Percentiles rank a stretch among this genome's conserved stretches.
These are phyloP conservation scores for Cylindrotheca fusiformis DNA, from an alignment of 108 stramenopile genomes.

Conservation along the genomic window DNA sequence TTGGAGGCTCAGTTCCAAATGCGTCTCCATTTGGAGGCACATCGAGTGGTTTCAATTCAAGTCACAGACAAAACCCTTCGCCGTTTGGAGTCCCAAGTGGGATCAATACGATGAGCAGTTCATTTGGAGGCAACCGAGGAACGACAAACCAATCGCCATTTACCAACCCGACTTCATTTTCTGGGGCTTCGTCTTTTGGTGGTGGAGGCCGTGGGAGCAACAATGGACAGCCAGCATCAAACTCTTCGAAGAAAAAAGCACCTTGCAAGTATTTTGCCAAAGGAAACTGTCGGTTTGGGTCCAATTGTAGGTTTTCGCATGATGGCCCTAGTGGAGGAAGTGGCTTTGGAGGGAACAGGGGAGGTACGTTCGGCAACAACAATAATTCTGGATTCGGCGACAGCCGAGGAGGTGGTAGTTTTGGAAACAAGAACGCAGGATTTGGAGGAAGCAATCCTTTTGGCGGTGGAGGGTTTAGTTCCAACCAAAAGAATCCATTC, in stretches of 20 bases:
- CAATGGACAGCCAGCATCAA: too few species aligned
- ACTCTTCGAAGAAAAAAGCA: conserved; percentile 28
- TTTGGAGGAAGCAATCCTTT: conserved; percentile 1
- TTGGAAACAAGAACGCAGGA: conserved; percentile 2
- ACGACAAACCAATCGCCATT: too few species aligned
- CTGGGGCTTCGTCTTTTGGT: conserved; percentile 18
- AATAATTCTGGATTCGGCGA: background rate
- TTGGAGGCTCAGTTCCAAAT: background rate
- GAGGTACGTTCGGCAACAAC: background rate
- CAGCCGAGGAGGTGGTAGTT: conserved; percentile 7
- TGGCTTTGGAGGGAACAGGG: background rate
- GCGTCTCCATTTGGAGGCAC: conserved; percentile 10
- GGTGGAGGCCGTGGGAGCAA: conserved; percentile 18
- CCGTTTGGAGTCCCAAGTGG: conserved; percentile 19
- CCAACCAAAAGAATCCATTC: conserved; percentile 2
- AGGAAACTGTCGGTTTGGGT: conserved; percentile 66
- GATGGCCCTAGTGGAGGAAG: conserved; percentile 28
- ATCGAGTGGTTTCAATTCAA: conserved; percentile 7
- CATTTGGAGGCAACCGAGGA: too few species aligned
- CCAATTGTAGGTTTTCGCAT: conserved; percentile 76
- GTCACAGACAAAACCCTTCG: conserved; percentile 1
- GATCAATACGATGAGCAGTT: too few species aligned
- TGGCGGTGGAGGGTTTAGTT: conserved; percentile 6
- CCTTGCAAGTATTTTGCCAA: conserved; percentile 77
- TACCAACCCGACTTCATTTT: background rate